Evolutionary conservation across 139 green algal genomes (phyloP), one percentile per base, ranked within the genome.

Genomic region (Parachlorella kessleri): DNA sequence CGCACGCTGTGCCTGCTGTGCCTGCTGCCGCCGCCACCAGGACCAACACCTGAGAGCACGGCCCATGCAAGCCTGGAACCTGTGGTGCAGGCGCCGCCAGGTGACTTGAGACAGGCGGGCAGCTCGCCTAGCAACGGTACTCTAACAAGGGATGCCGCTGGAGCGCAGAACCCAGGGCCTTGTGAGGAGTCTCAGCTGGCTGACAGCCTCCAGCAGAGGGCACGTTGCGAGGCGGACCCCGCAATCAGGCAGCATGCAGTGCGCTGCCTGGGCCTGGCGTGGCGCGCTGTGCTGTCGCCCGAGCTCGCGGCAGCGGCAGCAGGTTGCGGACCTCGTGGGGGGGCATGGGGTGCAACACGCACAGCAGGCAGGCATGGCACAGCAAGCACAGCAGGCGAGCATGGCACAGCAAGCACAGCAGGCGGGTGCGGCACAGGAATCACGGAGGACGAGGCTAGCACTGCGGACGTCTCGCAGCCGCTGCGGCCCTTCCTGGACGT

Each of bases 261-360:
- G 14, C 37, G 63, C 1, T 94, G 87, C 81, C 42, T 85, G 55
- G 89, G 78, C 2, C 76, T 73, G 1, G 72, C 42, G 64, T 40
- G 67, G 41, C 6, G 36, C 2, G 37, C 37, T 37, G 67, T 77
- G 70, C 39, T 42, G 54, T n/a, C n/a, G n/a, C n/a, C n/a, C n/a
- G n/a, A n/a, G n/a, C n/a, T n/a, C n/a, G n/a, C n/a, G n/a, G n/a
- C n/a, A n/a, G n/a, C n/a, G n/a, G n/a, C n/a, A n/a, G n/a, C n/a
- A n/a, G n/a, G n/a, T n/a, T n/a, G n/a, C n/a, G n/a, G n/a, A n/a
- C n/a, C n/a, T n/a, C n/a, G 32, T n/a, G 21, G 5, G 30, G 30
- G 66, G 6, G 21, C 32, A 6, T 14, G 41, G 21, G 48, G 14
- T 59, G 48, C 48, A 28, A 18, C 48, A 28, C 14, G 14, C 48